These are phyloP conservation scores for Talaromyces proteolyticus DNA, from an alignment of 495 filamentous ascomycete species.

Conservation along the genomic window DNA sequence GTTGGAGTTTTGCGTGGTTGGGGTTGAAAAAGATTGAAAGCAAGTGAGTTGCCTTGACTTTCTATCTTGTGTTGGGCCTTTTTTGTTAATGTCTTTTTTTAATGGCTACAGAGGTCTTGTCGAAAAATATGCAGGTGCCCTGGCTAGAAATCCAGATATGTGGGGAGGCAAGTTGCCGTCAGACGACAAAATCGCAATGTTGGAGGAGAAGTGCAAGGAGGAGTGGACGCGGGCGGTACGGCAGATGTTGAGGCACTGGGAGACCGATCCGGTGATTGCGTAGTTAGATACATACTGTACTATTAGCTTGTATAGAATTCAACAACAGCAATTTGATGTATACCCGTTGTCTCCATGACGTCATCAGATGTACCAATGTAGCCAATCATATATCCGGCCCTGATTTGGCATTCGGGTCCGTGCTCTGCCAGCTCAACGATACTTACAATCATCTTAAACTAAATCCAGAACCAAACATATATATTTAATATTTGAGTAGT, in stretches of 20 bases:
- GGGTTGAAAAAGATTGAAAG: slow-evolving; percentile 61
- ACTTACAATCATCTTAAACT: too few relatives aligned
- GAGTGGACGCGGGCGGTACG: slow-evolving; percentile 65
- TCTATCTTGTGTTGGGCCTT: neutral
- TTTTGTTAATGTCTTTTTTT: slow-evolving; percentile 1
- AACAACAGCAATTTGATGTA: too few relatives aligned
- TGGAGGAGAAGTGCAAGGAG: slow-evolving; percentile 55
- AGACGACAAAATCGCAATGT: slow-evolving; percentile 46
- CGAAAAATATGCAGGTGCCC: slow-evolving; percentile 49
- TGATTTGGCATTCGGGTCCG: too few relatives aligned
- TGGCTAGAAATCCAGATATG: slow-evolving; percentile 62
- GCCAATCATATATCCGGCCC: too few relatives aligned
- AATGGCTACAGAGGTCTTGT: slow-evolving; percentile 45
- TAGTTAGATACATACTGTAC: too few relatives aligned
- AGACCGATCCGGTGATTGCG: too few relatives aligned
- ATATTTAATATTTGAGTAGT: too few relatives aligned
- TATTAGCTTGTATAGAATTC: too few relatives aligned
- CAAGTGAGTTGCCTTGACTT: slow-evolving; percentile 43
- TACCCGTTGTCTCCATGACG: too few relatives aligned
- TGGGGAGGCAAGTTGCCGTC: slow-evolving; percentile 60
- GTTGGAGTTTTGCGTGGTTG: slow-evolving; percentile 77
- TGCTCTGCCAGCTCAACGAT: too few relatives aligned
- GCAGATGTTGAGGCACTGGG: slow-evolving; percentile 67
- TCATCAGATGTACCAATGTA: too few relatives aligned
- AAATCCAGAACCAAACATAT: too few relatives aligned